Evolutionary conservation across 208 protist species (phyloP), one percentile per base, ranked within the genome.

Genomic region (Zelonia costaricensis): DNA sequence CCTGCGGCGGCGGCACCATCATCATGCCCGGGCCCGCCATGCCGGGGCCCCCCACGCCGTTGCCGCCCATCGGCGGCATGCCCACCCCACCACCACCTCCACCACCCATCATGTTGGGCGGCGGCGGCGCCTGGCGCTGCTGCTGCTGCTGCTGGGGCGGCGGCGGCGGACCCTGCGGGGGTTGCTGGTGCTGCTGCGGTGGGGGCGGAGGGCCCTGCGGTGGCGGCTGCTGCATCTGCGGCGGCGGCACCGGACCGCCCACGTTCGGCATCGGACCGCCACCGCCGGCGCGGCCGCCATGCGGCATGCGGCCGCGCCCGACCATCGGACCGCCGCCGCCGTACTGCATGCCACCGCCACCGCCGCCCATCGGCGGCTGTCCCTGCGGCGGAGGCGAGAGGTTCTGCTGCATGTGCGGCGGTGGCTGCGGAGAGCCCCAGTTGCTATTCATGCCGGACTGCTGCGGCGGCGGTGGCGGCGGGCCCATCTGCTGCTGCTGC

Each of bases 111-210:
- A 71, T 58, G 35, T 33, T 39, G 3, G 44, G 56, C 38, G 51
- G 52, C 44, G 53, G 65, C 45, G 23, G 53, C 20, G 39, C 48
- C 57, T 52, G 59, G 5, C 46, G 67, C 53, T 27, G 58, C 44
- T 63, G 57, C 44, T 52, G 56, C 45, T 66, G 67, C 63, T 70
- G 63, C 40, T 53, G 47, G 27, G n/a, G n/a, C n/a, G n/a, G 67
- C 53, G 13, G 58, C 44, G 51, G 57, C 44, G 39, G 56, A 28
- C 61, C 58, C 63, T 70, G 63, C 40, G 31, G 47, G 27, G 16
- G 23, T n/a, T n/a, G n/a, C n/a, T n/a, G n/a, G n/a, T n/a, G n/a
- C n/a, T 40, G 36, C n/a, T n/a, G n/a, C n/a, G n/a, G n/a, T n/a
- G 43, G 57, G 31, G 44, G 60, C 48, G 44, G 62, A 35, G 25